These are phyloP conservation scores for Nicotiana otophora DNA, from an alignment of 257 asterid genomes.

Conservation along the genomic window DNA sequence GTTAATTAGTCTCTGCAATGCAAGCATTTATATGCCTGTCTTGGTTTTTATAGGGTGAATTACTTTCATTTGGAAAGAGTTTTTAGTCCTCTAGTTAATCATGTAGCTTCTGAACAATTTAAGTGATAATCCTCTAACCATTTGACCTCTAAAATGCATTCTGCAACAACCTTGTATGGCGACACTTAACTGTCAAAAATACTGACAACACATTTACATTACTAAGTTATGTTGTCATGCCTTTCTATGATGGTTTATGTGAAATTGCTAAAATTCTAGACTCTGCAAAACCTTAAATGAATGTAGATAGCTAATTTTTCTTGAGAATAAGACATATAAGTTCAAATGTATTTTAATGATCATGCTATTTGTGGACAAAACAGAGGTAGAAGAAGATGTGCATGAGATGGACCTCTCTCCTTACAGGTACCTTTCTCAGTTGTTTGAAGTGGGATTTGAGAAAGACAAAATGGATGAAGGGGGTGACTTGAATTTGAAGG, in stretches of 20 bases:
- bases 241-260: background rate
- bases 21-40: background rate
- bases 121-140: background rate
- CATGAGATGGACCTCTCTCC: background rate
- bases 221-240: conserved; percentile 9
- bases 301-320: conserved; percentile 27
- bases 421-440: background rate
- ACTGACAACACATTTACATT: conserved; percentile 24
- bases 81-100: background rate
- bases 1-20: background rate
- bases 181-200: conserved; percentile 12
- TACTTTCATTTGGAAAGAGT: background rate
- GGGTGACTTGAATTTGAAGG: background rate
- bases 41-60: background rate
- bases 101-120: background rate
- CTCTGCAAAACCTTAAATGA: conserved; percentile 19
- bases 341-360: background rate
- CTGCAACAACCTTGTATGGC: background rate
- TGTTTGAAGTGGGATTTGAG: background rate
- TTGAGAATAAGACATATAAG: background rate
- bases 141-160: background rate
- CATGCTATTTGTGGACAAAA: background rate
- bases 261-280: background rate
- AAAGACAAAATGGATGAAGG: background rate
- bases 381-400: background rate